Evolutionary conservation across 257 asterid genomes (phyloP).

Genomic region (Sherardia arvensis): DNA sequence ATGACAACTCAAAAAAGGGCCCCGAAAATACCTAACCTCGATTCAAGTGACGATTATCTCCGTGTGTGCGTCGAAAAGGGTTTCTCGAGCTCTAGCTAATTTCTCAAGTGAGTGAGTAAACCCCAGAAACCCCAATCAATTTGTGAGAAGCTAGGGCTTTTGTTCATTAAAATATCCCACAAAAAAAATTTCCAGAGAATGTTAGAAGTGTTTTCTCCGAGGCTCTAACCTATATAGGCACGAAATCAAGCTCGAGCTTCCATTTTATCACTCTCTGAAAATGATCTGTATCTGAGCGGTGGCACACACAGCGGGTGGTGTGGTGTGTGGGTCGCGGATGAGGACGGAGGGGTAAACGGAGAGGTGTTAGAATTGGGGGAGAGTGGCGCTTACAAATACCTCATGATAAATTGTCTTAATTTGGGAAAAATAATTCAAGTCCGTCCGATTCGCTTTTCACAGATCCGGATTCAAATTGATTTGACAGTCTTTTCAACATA

Average conservation of each 20-base stretch:
- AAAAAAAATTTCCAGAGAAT: constrained; percentile 15
- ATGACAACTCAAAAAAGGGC: constrained; percentile 12
- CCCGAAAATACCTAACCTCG: not conserved
- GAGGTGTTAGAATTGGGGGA: not conserved
- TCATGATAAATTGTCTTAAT: constrained; percentile 28
- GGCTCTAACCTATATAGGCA: not conserved
- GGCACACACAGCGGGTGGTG: not conserved
- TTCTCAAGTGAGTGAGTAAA: not conserved
- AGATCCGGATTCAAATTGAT: constrained; percentile 8
- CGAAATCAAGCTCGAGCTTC: not conserved
- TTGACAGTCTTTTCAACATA: constrained; percentile 1
- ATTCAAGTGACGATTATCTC: not conserved
- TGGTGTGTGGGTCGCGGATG: not conserved
- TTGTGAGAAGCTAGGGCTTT: constrained; percentile 20
- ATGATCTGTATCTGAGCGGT: not conserved
- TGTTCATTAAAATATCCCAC: constrained; percentile 12
- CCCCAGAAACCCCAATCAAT: constrained; percentile 39
- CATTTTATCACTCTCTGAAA: not conserved
- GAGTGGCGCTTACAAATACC: not conserved
- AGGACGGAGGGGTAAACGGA: not conserved
- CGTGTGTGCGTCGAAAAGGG: not conserved
- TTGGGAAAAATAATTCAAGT: constrained; percentile 25
- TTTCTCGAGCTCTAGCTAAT: constrained; percentile 3
- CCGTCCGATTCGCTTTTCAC: constrained; percentile 21
- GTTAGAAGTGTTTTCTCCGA: not conserved